Percentiles rank a stretch among this genome's conserved stretches.
These are phyloP conservation scores for Pythium folliculosum DNA, from an alignment of 352 stramenopile species.

Conservation along the genomic window DNA sequence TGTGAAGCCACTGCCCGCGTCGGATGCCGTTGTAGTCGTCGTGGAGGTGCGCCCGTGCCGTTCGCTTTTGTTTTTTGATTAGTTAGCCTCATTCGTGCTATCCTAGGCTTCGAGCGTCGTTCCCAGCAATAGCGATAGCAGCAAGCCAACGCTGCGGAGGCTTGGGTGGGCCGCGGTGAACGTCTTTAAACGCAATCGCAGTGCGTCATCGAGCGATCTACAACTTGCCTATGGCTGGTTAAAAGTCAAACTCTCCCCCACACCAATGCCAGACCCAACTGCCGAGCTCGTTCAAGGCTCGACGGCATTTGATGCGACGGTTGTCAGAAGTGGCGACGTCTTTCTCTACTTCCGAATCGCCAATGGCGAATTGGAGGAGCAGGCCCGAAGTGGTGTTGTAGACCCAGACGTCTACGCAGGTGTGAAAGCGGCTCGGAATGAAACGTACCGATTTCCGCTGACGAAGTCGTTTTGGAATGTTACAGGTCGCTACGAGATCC, in stretches of 20 bases:
- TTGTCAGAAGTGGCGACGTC: background rate
- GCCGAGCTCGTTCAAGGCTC: constrained; percentile 4
- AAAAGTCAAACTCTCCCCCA: constrained; percentile 24
- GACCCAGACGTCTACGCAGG: constrained; percentile 26
- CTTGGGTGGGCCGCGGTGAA: constrained; percentile 36
- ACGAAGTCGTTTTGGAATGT: background rate
- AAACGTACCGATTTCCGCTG: background rate
- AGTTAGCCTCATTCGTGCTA: background rate
- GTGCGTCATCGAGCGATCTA: background rate
- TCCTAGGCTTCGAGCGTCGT: constrained; percentile 11
- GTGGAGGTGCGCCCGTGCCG: constrained; percentile 27
- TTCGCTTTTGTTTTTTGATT: background rate
- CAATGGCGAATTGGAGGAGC: constrained; percentile 11
- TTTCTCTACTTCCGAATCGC: constrained; percentile 28
- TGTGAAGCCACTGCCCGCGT: constrained; percentile 28
- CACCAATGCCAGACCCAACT: constrained; percentile 33
- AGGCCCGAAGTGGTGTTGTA: background rate
- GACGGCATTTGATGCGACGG: background rate
- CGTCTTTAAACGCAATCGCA: constrained; percentile 21
- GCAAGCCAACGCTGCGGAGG: constrained; percentile 8
- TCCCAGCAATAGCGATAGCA: background rate
- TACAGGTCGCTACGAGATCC: background rate
- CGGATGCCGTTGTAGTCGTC: constrained; percentile 10
- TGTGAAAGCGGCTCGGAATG: background rate
- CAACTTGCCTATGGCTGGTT: constrained; percentile 23